Conservation (phyloP, 331 rosid genomes). For the Spiraea crenata region DNA sequence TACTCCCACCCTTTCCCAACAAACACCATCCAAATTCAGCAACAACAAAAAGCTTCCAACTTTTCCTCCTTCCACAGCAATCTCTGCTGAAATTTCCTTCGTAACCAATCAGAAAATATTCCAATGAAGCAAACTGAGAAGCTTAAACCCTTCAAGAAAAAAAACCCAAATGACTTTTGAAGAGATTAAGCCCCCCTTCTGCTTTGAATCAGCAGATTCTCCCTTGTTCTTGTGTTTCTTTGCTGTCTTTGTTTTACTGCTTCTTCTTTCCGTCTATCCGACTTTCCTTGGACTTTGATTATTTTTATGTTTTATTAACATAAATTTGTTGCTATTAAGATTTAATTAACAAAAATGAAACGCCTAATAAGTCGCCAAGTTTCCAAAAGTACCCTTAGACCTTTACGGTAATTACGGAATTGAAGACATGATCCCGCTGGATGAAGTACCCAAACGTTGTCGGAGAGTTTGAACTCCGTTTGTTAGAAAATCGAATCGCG, state of each 20-base stretch:
- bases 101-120: not conserved
- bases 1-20: slow-evolving; percentile 38
- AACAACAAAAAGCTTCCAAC: slow-evolving; percentile 28
- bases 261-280: slow-evolving; percentile 22
- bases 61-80: slow-evolving; percentile 25
- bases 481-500: slow-evolving; percentile 28
- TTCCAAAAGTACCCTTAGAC: slow-evolving; percentile 29
- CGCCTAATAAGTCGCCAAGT: not conserved
- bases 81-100: slow-evolving; percentile 14
- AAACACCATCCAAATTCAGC: slow-evolving; percentile 35
- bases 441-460: slow-evolving; percentile 20
- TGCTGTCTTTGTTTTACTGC: slow-evolving; percentile 27
- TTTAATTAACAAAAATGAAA: slow-evolving; percentile 36
- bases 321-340: slow-evolving; percentile 15
- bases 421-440: slow-evolving; percentile 11
- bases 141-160: slow-evolving; percentile 48
- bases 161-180: slow-evolving; percentile 35
- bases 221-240: not conserved
- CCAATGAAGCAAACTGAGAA: slow-evolving; percentile 19
- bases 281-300: slow-evolving; percentile 37
- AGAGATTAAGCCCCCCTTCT: slow-evolving; percentile 53
- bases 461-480: slow-evolving; percentile 3
- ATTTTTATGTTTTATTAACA: slow-evolving; percentile 15
- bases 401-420: slow-evolving; percentile 29
- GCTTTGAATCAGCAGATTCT: slow-evolving; percentile 25